These are phyloP conservation scores for Plasmodium reichenowi DNA, from an alignment of 169 alveolate species.

Conservation along the genomic window DNA sequence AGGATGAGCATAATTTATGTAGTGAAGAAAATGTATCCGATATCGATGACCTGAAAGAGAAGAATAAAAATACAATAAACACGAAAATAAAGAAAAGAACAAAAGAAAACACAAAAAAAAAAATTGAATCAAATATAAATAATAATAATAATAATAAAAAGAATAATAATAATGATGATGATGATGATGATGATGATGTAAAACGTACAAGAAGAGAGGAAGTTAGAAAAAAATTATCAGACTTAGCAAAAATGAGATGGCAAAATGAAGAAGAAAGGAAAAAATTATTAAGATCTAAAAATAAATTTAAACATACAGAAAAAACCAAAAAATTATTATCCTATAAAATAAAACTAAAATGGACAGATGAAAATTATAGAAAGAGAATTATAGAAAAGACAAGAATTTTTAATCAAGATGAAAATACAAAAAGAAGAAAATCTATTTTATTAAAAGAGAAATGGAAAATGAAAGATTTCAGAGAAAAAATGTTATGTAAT, in stretches of 20 bases:
- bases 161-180: not conserved
- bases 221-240: conserved; percentile 66
- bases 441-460: conserved; percentile 53
- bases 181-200: not conserved
- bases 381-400: conserved; percentile 59
- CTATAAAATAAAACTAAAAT: conserved; percentile 71
- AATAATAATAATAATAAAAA: not conserved
- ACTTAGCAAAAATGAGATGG: conserved; percentile 70
- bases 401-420: conserved; percentile 63
- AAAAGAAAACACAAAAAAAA: conserved; percentile 40
- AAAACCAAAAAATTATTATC: conserved; percentile 70
- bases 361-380: conserved; percentile 73
- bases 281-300: conserved; percentile 49
- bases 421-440: conserved; percentile 74
- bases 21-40: not conserved
- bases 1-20: not conserved
- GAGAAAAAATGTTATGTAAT: conserved; percentile 65
- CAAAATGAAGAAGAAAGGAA: conserved; percentile 63
- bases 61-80: conserved; percentile 16
- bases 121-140: conserved; percentile 13
- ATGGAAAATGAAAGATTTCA: conserved; percentile 68
- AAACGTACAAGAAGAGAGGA: conserved; percentile 8
- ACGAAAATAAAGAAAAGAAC: conserved; percentile 52
- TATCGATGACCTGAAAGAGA: not conserved
- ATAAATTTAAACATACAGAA: conserved; percentile 69